Evolutionary conservation across 2,329 filamentous ascomycete genomes (phyloP), one percentile per base, ranked within the genome.

Genomic region (Bipolaris cookei): DNA sequence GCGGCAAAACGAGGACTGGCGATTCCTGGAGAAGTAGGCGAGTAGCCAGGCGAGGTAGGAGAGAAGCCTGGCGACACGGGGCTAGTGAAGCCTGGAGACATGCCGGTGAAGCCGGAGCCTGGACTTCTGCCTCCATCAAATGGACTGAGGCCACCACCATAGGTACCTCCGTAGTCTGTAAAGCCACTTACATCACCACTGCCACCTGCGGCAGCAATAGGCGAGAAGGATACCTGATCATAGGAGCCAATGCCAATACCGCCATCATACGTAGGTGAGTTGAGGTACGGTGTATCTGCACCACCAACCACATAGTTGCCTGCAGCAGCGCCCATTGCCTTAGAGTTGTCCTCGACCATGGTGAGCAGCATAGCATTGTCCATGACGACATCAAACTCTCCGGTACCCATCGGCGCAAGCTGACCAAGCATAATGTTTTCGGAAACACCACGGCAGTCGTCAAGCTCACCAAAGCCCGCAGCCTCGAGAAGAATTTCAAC

Each of bases 351-450:
- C 47, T 91, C 92, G 57, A 96, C 92, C 71, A 96, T 92, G 16
- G 93, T 97, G 76, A 96, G 91, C 41, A 98, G 86, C 91, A 99
- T 96, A 78, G 90, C 90, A 64, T 92, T 92, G 74, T 99, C 96
- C 65, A 99, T 84, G 67, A 93, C 88, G 51, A 98, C 88, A 64
- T 99, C 92, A 70, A 99, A 94, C 77, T 97, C 92, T 63, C 95
- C 95, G 56, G 96, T 99, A 61, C 95, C 95, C 84, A 97, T 94
- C 28, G 96, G 95, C 4, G 96, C 95, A 79, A 98, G 86, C 80
- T 99, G 95, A 61, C 95, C 95, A 61, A 99, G 86, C 86, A 99
- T 99, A 74, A 99, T 89, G 80, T 99, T 99, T 80, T 99, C 95
- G 14, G 95, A 98, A 48, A 99, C 94, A 83, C 95, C 95, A 59